phyloP scores from a whole-genome alignment of 2,329 filamentous ascomycete genomes.

The Teratosphaeria nubilosa region DNA sequence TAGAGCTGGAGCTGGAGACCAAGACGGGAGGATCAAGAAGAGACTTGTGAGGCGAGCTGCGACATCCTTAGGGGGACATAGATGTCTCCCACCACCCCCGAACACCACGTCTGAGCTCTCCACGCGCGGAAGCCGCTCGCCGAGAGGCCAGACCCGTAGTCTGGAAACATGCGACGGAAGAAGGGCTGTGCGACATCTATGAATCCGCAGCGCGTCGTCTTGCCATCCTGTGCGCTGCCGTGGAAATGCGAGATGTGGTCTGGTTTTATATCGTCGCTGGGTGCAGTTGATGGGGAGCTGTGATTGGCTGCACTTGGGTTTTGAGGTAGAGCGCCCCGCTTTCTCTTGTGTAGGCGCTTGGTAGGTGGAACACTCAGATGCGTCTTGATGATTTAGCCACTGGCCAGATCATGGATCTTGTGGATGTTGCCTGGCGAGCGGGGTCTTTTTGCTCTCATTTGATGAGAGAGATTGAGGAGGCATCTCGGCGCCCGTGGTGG shows the following conservation, averaged over 20 bases:
- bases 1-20: not conserved
- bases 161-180: not conserved
- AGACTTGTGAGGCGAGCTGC: constrained; percentile 2
- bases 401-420: not conserved
- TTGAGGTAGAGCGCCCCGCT: not conserved
- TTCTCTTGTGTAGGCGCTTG: not conserved
- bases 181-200: constrained; percentile 14
- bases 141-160: not conserved
- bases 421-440: too few species aligned
- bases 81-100: not conserved
- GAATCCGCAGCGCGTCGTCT: constrained; percentile 13
- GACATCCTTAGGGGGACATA: not conserved
- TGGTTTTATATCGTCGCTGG: not conserved
- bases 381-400: not conserved
- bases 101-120: not conserved
- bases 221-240: not conserved
- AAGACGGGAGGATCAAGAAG: not conserved
- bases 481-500: too few species aligned
- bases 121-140: not conserved
- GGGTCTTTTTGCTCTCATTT: too few species aligned
- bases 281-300: not conserved
- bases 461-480: too few species aligned
- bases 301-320: not conserved
- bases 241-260: not conserved
- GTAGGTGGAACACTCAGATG: not conserved